phyloP scores from a whole-genome alignment of 306 rosid species.

The Neltuma alba region DNA sequence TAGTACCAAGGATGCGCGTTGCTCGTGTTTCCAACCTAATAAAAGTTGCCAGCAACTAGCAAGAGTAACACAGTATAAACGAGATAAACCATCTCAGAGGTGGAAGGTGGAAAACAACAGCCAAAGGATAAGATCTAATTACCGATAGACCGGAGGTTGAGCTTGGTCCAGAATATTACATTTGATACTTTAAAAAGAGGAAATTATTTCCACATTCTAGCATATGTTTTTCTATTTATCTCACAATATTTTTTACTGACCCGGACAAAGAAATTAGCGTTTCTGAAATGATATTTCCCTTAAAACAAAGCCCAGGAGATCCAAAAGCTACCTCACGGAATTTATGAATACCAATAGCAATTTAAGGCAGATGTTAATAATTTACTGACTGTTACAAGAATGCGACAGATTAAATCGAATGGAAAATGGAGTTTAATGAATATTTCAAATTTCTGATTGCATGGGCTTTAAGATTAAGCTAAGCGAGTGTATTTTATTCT shows the following conservation, averaged over 20 bases:
- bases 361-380: not conserved
- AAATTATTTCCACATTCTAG: slow-evolving; percentile 15
- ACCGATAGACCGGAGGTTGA: not conserved
- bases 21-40: slow-evolving; percentile 12
- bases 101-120: not conserved
- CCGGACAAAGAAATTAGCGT: slow-evolving; percentile 4
- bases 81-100: not conserved
- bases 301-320: not conserved
- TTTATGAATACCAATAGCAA: slow-evolving; percentile 13
- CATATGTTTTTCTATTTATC: slow-evolving; percentile 14
- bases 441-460: not conserved
- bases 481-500: not conserved
- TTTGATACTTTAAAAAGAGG: not conserved
- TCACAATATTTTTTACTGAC: not conserved
- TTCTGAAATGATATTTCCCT: slow-evolving; percentile 19
- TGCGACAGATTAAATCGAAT: not conserved
- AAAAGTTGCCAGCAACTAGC: slow-evolving; percentile 15
- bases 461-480: not conserved
- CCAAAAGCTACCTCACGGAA: not conserved
- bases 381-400: not conserved
- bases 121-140: not conserved
- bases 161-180: slow-evolving; percentile 5
- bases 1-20: slow-evolving; percentile 62
- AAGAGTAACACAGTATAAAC: slow-evolving; percentile 20
- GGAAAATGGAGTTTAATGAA: not conserved